phyloP scores from a whole-genome alignment of 495 filamentous ascomycete species.

The Rusavskia elegans region DNA sequence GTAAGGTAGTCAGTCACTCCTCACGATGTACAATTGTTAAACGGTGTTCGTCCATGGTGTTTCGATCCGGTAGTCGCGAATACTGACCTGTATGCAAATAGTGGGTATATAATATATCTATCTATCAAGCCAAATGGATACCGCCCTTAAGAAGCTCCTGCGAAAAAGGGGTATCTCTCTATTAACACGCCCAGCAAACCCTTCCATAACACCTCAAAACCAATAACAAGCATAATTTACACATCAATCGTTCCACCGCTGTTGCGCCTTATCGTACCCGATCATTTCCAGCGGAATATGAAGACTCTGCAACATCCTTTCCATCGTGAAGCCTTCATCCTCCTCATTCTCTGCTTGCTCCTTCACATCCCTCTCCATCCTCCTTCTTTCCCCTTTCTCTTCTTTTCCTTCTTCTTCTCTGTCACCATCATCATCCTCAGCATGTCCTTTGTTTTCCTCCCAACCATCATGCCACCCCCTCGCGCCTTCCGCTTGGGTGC shows the following conservation, averaged over 20 bases:
- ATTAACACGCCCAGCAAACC: no score
- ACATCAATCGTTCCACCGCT: constrained; percentile 33
- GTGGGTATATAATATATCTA: no score
- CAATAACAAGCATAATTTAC: neutral
- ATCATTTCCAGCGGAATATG: constrained; percentile 48
- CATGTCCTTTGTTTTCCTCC: neutral
- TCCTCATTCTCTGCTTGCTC: constrained; percentile 14
- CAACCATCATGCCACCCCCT: constrained; percentile 1
- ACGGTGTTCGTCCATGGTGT: no score
- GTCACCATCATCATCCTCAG: neutral
- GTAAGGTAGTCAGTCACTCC: no score
- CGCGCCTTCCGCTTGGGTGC: constrained; percentile 24
- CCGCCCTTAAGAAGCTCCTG: no score
- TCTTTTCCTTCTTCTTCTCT: neutral
- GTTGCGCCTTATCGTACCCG: constrained; percentile 39
- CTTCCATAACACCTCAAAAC: no score
- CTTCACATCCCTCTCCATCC: constrained; percentile 15
- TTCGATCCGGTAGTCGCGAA: no score
- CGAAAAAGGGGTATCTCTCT: no score
- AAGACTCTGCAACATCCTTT: constrained; percentile 51
- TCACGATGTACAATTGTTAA: no score
- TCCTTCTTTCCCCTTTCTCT: constrained; percentile 14
- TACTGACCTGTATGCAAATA: no score
- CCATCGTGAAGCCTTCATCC: constrained; percentile 49
- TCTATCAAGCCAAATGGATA: no score